These are phyloP conservation scores for Lactarius sanguifluus DNA, from an alignment of 768 basidiomycete species.

Conservation along the genomic window DNA sequence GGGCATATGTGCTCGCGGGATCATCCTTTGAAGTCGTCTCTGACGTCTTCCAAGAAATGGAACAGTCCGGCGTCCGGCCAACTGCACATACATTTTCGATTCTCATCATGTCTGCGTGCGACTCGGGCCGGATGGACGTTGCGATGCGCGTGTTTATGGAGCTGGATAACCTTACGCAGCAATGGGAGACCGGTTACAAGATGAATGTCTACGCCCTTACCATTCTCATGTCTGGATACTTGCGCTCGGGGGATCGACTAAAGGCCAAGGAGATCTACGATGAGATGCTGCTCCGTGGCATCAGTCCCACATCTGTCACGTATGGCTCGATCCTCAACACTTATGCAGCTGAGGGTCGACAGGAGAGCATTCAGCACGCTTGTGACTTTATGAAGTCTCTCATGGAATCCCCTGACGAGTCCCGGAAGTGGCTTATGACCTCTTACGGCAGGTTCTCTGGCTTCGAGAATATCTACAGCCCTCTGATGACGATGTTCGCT, in stretches of 20 bases:
- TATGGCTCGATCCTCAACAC: conserved; percentile 66
- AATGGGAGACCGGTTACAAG: conserved; percentile 41
- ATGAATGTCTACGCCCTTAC: conserved; percentile 65
- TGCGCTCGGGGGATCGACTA: conserved; percentile 51
- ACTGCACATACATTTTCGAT: conserved; percentile 66
- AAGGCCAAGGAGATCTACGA: conserved; percentile 66
- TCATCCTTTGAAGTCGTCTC: conserved; percentile 69
- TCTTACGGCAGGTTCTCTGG: conserved; percentile 43
- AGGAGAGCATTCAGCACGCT: conserved; percentile 56
- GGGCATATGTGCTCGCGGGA: conserved; percentile 79
- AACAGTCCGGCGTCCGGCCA: conserved; percentile 51
- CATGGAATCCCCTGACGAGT: conserved; percentile 38
- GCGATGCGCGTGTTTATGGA: conserved; percentile 67
- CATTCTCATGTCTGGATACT: conserved; percentile 71
- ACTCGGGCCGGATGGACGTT: conserved; percentile 59
- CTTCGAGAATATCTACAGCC: conserved; percentile 57
- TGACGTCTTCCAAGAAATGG: conserved; percentile 58
- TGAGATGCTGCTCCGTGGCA: conserved; percentile 64
- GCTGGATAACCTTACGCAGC: conserved; percentile 53
- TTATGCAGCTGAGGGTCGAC: conserved; percentile 51
- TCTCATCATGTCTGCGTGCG: conserved; percentile 79
- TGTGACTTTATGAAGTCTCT: conserved; percentile 63
- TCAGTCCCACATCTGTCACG: conserved; percentile 67
- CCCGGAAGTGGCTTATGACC: conserved; percentile 42
- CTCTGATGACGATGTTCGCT: conserved; percentile 57